These are phyloP conservation scores for Gryganskiella cystojenkinii DNA, from an alignment of 192 early-diverging fungal species.

Conservation along the genomic window DNA sequence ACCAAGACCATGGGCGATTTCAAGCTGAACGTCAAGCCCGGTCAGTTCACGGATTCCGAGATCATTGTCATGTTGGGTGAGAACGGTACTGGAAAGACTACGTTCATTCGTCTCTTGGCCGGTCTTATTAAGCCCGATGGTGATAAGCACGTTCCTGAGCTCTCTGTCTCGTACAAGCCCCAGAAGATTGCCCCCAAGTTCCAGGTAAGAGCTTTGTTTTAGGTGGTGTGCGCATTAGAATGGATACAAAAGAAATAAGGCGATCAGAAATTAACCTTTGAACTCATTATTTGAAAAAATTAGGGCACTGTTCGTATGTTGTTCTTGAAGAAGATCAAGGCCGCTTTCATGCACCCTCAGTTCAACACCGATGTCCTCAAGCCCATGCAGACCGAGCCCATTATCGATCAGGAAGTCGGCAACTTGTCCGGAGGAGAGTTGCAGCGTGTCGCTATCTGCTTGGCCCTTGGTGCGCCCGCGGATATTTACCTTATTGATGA, in stretches of 20 bases:
- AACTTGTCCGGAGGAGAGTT: constrained; percentile 97
- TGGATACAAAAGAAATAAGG: not conserved
- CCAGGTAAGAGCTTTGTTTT: constrained; percentile 32
- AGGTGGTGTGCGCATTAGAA: not conserved
- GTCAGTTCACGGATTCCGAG: constrained; percentile 96
- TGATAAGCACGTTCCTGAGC: constrained; percentile 81
- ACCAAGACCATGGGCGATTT: constrained; percentile 89
- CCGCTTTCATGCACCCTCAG: constrained; percentile 88
- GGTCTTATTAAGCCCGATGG: constrained; percentile 83
- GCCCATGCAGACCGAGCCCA: constrained; percentile 91
- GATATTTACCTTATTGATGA: constrained; percentile 99
- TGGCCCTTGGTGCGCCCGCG: constrained; percentile 88
- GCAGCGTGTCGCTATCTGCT: constrained; percentile 97
- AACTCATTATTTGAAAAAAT: constrained; percentile 9
- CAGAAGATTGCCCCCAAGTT: constrained; percentile 99
- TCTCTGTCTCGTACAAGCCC: constrained; percentile 96
- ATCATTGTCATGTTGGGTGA: constrained; percentile 98
- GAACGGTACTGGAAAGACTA: constrained; percentile 99
- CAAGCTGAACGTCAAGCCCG: constrained; percentile 77
- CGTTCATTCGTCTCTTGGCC: constrained; percentile 94
- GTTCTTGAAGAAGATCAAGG: constrained; percentile 88
- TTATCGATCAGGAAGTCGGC: constrained; percentile 90
- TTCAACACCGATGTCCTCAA: constrained; percentile 98
- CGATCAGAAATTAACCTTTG: not conserved
- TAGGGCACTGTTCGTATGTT: constrained; percentile 91